Base-by-base conservation (phyloP, 352 stramenopile genomes). In the Peronospora destructor region DNA sequence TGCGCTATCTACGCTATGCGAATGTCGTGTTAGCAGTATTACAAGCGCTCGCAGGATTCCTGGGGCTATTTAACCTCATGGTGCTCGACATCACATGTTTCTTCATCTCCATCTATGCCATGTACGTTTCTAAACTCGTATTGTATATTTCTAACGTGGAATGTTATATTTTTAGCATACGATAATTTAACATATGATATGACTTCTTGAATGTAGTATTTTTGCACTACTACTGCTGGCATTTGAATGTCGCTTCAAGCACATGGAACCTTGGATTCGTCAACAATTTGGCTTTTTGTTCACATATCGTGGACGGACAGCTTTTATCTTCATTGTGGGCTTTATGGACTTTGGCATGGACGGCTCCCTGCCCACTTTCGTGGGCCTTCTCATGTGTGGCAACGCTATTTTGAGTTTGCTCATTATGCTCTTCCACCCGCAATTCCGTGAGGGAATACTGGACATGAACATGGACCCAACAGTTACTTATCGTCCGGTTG, bases 291-390 rank as follows among this genome's bases (percentile, higher is more conserved):
- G 83, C 42, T 93, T 93, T 50, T 66, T 93, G 41, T 93, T 93
- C 61, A 91, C 83, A n/a, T 93, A 89, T 52, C 73, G 80, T 40
- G 83, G 83, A 10, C 76, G 83, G 40, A 87, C 83, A 11, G 69
- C 76, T 36, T 93, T 93, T 50, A 83, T 93, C 52, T 91, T 91
- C 53, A 71, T 84, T 17, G 78, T 93, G 35, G 83, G 83, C 42
- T 93, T 91, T 36, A 91, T 93, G 83, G 76, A 91, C 44, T 93
- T 93, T 55, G 83, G 82, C 53, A 93, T 93, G 68, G 72, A 83
- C 44, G 68, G 77, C 45, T 68, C 73, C 26, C 73, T 93, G 56
- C 56, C 72, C 28, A 79, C 70, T 56, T 66, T 89, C 23, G 80
- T 90, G 26, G 83, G 80, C 30, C 36, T 85, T 14, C 65, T 88